Percentiles rank a stretch among this genome's conserved stretches.
phyloP scores from a whole-genome alignment of 2,329 filamentous ascomycete genomes.

The Paecilomyces dactylethromorphus region DNA sequence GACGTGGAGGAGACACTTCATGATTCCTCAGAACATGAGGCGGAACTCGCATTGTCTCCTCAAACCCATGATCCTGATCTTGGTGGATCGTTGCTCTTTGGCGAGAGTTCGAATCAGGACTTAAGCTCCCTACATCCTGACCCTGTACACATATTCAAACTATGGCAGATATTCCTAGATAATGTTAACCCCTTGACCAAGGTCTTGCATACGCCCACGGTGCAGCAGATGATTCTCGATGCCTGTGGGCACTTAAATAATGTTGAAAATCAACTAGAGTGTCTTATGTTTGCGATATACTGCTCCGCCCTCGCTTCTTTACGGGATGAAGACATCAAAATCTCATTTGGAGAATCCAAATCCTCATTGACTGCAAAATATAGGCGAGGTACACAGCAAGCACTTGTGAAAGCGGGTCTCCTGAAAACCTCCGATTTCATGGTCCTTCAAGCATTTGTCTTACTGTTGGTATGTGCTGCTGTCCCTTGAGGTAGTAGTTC shows the following conservation, averaged over 20 bases:
- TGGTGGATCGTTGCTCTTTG: constrained; percentile 2
- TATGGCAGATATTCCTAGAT: constrained; percentile 19
- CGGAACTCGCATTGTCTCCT: neutral
- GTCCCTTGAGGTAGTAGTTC: too few species aligned
- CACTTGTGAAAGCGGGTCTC: constrained; percentile 12
- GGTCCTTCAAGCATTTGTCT: constrained; percentile 52
- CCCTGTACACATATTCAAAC: constrained; percentile 10
- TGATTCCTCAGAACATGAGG: neutral
- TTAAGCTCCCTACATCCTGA: constrained; percentile 8
- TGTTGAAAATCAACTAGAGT: constrained; percentile 16
- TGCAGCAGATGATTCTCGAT: constrained; percentile 18
- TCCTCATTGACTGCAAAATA: constrained; percentile 14
- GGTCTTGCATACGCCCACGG: constrained; percentile 17
- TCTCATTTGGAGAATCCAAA: constrained; percentile 13
- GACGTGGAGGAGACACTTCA: constrained; percentile 6
- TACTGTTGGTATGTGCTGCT: constrained; percentile 39
- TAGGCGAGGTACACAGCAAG: constrained; percentile 13
- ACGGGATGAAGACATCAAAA: constrained; percentile 16
- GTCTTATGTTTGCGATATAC: constrained; percentile 29
- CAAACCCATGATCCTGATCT: constrained; percentile 1
- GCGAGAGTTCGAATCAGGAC: too few species aligned
- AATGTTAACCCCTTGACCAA: constrained; percentile 20
- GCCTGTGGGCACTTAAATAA: constrained; percentile 10
- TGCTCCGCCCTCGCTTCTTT: constrained; percentile 22
- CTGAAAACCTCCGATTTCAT: constrained; percentile 40